phyloP scores from a whole-genome alignment of 2,329 filamentous ascomycete genomes.

The Paecilomyces niveus region DNA sequence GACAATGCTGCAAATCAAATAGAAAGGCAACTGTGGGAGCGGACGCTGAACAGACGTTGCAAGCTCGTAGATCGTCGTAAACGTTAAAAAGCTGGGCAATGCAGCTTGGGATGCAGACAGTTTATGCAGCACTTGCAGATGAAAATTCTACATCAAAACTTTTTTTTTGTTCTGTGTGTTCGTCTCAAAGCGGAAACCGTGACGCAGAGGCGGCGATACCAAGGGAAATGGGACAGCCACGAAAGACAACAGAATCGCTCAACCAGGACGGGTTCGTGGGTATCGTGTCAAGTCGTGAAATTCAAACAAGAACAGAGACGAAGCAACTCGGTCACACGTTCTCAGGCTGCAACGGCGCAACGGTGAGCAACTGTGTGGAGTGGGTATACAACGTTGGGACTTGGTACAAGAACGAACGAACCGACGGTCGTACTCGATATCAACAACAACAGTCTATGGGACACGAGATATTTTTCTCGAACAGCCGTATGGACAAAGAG shows the following conservation, averaged over 20 bases:
- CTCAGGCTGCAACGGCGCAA: background rate
- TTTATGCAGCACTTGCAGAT: slow-evolving; percentile 11
- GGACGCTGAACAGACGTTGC: slow-evolving; percentile 21
- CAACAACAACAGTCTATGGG: background rate
- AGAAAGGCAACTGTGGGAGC: slow-evolving; percentile 2
- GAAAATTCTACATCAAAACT: slow-evolving; percentile 18
- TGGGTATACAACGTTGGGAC: background rate
- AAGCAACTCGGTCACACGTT: background rate
- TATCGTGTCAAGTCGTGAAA: slow-evolving; percentile 40
- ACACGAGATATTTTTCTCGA: background rate
- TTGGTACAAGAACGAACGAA: background rate
- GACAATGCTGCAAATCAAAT: slow-evolving; percentile 12
- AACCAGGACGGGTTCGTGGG: slow-evolving; percentile 28
- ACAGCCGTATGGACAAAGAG: slow-evolving; percentile 8
- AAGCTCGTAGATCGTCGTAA: slow-evolving; percentile 28
- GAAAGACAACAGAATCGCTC: slow-evolving; percentile 16
- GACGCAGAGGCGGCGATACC: slow-evolving; percentile 2
- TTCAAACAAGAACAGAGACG: slow-evolving; percentile 14
- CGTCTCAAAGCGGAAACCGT: slow-evolving; percentile 7
- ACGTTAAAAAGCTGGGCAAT: slow-evolving; percentile 17
- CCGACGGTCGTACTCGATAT: background rate
- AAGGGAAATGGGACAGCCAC: background rate
- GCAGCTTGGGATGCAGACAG: slow-evolving; percentile 12
- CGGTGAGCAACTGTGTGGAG: background rate
- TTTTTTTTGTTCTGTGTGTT: slow-evolving; percentile 7